These are phyloP conservation scores for Nymphaea colorata DNA, from an alignment of 164 flowering plant species.

Conservation along the genomic window DNA sequence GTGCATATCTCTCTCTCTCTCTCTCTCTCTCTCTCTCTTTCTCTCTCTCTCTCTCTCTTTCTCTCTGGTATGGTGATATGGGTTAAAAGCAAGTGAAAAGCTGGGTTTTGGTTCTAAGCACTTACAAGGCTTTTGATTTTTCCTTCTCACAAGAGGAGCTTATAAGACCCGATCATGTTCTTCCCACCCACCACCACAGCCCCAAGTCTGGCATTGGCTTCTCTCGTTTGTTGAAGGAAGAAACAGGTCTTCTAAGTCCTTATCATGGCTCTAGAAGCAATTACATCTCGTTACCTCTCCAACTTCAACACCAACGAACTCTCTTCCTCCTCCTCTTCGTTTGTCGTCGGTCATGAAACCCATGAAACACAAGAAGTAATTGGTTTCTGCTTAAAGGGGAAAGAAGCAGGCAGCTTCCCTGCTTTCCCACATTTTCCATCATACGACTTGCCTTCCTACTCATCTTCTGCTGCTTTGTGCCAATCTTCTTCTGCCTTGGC, in stretches of 20 bases:
- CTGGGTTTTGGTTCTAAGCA: background rate
- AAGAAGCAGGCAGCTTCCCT: slow-evolving; percentile 8
- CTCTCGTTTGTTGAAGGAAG: background rate
- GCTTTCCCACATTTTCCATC: background rate
- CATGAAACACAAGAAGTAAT: background rate
- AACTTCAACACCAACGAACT: slow-evolving; percentile 50
- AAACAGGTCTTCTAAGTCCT: background rate
- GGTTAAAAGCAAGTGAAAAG: background rate
- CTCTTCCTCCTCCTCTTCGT: slow-evolving; percentile 17
- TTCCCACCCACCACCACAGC: background rate
- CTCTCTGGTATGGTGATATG: background rate
- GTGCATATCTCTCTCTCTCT: background rate
- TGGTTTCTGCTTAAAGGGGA: background rate
- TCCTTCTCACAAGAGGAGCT: background rate
- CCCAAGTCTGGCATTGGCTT: background rate
- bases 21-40: background rate
- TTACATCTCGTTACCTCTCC: slow-evolving; percentile 40
- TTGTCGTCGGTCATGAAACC: background rate
- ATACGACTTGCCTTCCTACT: background rate
- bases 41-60: background rate
- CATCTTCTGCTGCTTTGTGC: background rate
- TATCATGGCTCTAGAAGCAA: slow-evolving; percentile 46
- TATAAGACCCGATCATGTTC: background rate
- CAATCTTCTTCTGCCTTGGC: background rate
- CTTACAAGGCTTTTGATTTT: background rate